Evolutionary conservation across 2,329 filamentous ascomycete species (phyloP).

Genomic region (Colletotrichum orbiculare): DNA sequence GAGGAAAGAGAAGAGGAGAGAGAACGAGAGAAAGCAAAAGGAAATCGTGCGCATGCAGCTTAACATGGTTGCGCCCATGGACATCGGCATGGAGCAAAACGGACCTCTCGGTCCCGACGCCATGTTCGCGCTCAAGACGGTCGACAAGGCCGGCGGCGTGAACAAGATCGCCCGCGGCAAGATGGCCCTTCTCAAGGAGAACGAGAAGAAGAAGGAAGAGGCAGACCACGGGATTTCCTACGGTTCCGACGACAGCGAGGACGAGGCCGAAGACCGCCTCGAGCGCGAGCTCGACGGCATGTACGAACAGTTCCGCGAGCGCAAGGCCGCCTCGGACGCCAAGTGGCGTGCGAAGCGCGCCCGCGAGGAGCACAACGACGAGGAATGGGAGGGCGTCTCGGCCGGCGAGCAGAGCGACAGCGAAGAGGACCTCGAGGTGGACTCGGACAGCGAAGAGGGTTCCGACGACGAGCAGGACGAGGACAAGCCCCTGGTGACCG

Average conservation of each 20-base stretch:
- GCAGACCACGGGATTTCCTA: slow-evolving; percentile 65
- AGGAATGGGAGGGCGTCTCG: slow-evolving; percentile 93
- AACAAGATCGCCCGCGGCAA: slow-evolving; percentile 79
- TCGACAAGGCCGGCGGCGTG: slow-evolving; percentile 80
- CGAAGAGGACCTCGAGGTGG: slow-evolving; percentile 61
- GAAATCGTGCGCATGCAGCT: slow-evolving; percentile 97
- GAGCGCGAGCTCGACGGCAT: slow-evolving; percentile 87
- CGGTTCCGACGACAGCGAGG: slow-evolving; percentile 66
- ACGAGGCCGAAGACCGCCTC: slow-evolving; percentile 81
- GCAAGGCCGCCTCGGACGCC: slow-evolving; percentile 81
- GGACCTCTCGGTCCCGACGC: slow-evolving; percentile 82
- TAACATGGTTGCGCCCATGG: slow-evolving; percentile 95
- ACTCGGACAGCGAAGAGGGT: slow-evolving; percentile 62
- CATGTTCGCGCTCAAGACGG: slow-evolving; percentile 86
- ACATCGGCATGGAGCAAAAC: slow-evolving; percentile 91
- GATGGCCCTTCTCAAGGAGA: slow-evolving; percentile 76
- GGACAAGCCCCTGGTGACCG: slow-evolving; percentile 47
- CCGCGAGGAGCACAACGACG: slow-evolving; percentile 82
- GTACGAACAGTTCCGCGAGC: slow-evolving; percentile 87
- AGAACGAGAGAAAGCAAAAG: slow-evolving; percentile 94
- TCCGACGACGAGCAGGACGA: slow-evolving; percentile 49
- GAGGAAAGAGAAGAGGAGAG: slow-evolving; percentile 84
- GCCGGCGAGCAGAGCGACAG: slow-evolving; percentile 72
- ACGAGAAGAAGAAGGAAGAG: slow-evolving; percentile 67
- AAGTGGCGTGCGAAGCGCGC: slow-evolving; percentile 93